These are phyloP conservation scores for Rhynchosporium graminicola DNA, from an alignment of 2,329 filamentous ascomycete species.

Conservation along the genomic window DNA sequence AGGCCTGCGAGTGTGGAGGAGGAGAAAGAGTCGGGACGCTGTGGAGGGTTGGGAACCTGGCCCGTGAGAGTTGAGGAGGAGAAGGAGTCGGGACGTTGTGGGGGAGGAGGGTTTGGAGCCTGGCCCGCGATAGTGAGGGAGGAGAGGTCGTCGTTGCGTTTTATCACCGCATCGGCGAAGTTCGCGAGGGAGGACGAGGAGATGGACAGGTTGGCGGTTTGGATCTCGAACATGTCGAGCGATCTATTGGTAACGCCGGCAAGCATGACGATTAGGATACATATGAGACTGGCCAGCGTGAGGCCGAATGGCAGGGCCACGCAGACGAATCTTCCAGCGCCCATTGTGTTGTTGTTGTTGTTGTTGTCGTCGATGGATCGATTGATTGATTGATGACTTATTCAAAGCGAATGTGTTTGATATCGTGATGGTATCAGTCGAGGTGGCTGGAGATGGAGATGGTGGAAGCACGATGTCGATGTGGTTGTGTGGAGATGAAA, in stretches of 20 bases:
- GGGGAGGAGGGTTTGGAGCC: constrained; percentile 23
- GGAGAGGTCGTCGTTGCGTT: constrained; percentile 21
- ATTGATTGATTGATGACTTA: neutral
- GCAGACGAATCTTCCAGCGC: constrained; percentile 77
- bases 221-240: constrained; percentile 60
- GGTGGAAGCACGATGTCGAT: neutral
- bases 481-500: neutral
- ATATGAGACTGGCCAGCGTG: constrained; percentile 75
- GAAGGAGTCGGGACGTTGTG: constrained; percentile 14
- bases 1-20: constrained; percentile 34
- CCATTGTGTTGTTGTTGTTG: constrained; percentile 49
- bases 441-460: neutral
- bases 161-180: constrained; percentile 27
- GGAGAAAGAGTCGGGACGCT: constrained; percentile 17
- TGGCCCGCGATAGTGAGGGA: constrained; percentile 34
- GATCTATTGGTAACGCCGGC: constrained; percentile 57
- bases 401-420: constrained; percentile 15
- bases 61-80: constrained; percentile 33
- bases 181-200: constrained; percentile 34
- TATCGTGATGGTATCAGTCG: constrained; percentile 2
- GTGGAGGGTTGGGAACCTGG: constrained; percentile 28
- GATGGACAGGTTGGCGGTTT: constrained; percentile 58
- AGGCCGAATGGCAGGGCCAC: constrained; percentile 85
- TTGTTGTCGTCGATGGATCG: constrained; percentile 1
- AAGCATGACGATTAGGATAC: constrained; percentile 59